Base-by-base conservation (phyloP, 2,329 filamentous ascomycete genomes). In the Dichotomopilus funicola region DNA sequence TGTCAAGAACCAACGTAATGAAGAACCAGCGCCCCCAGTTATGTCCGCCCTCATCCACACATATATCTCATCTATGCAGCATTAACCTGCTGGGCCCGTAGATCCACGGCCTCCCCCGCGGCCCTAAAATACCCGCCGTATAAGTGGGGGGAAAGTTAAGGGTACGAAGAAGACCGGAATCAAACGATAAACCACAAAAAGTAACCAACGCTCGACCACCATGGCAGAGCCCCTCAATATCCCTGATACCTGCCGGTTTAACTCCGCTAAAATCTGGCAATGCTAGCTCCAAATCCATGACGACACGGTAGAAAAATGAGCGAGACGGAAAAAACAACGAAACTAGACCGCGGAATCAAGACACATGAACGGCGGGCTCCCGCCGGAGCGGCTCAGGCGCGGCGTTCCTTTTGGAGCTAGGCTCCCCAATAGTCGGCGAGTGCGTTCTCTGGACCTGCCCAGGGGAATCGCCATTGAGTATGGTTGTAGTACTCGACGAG, bases 401-500 rank as follows among this genome's bases (percentile, higher is more conserved):
- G 11, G 64, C 46, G 44, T 68, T 70, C 60, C 19, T 65, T 62
- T 44, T 70, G 66, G 10, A 59, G 47, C 8, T 40, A 33, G 19
- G 13, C 38, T 64, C 64, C 9, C 59, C 53, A n/a, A 56, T 55
- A 10, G 33, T 51, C 5, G 60, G 47, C 2, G 60, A 53, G n/a
- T 58, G 55, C 5, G 53, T 45, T 51, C 62, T 65, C 7, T 60
- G 60, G 11, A 59, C 51, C 43, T 54, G 57, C 5, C 51, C 41
- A 4, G 61, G 56, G 4, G 62, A 60, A 27, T 63, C 65, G 37
- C 64, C 63, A 37, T 64, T 64, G 2, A 55, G 13, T 5, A 61
- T 60, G 0, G 65, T 65, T 45, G 66, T 66, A 12, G 67, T 67
- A 53, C 67, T 69, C 31, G 70, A 68, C 2, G 70, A 64, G 55